Evolutionary conservation across 192 early-diverging fungal genomes (phyloP).

Genomic region (Backusella tuberculispora): DNA sequence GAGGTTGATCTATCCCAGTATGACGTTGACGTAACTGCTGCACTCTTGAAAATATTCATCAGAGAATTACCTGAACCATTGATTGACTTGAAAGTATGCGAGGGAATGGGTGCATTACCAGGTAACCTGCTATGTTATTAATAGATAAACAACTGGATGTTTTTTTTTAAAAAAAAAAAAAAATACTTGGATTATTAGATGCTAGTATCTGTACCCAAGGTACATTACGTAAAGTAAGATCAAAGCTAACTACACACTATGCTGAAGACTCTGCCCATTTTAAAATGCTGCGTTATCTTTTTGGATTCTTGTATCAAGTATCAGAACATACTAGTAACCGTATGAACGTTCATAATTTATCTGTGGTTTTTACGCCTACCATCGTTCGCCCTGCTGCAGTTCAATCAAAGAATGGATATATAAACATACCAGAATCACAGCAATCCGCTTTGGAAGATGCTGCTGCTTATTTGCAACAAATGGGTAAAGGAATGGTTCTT

Average conservation of each 20-base stretch:
- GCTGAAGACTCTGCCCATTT: constrained; percentile 57
- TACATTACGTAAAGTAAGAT: constrained; percentile 30
- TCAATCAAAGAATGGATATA: neutral
- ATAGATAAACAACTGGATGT: neutral
- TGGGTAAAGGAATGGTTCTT: constrained; percentile 39
- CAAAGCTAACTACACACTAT: constrained; percentile 37
- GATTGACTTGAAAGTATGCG: constrained; percentile 57
- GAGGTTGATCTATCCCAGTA: constrained; percentile 62
- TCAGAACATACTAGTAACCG: constrained; percentile 73
- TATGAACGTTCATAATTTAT: constrained; percentile 85
- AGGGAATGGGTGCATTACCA: constrained; percentile 56
- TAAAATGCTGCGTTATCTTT: constrained; percentile 64
- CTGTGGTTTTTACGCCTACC: constrained; percentile 88
- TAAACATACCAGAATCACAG: constrained; percentile 1
- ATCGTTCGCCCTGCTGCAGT: constrained; percentile 56
- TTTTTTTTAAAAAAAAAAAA: neutral
- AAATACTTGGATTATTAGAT: neutral
- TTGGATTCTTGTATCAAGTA: constrained; percentile 71
- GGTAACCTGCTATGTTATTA: constrained; percentile 19
- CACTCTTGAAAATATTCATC: constrained; percentile 83
- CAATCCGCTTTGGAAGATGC: constrained; percentile 26
- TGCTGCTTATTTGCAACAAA: constrained; percentile 31
- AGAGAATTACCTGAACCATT: constrained; percentile 81
- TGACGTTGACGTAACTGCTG: constrained; percentile 82
- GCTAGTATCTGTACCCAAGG: constrained; percentile 18